These are phyloP conservation scores for Aspergillus amoenus DNA, from an alignment of 2,329 filamentous ascomycete species.

Conservation along the genomic window DNA sequence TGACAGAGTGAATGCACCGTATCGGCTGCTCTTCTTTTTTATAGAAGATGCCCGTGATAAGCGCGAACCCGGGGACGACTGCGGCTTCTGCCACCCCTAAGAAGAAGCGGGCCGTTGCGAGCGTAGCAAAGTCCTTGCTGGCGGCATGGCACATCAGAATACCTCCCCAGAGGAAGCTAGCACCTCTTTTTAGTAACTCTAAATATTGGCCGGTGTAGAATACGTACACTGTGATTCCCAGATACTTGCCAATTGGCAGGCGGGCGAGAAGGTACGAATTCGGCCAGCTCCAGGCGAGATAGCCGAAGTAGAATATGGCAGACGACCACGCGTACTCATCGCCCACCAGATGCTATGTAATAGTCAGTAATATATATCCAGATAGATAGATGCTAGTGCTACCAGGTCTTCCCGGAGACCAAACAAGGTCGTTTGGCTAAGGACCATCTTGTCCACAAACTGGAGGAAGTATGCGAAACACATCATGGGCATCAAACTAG, in stretches of 20 bases:
- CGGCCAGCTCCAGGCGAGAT: slow-evolving; percentile 40
- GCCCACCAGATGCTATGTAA: too few species aligned
- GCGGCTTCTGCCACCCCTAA: slow-evolving; percentile 30
- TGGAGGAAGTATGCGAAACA: too few species aligned
- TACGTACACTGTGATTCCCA: slow-evolving; percentile 28
- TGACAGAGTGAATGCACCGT: slow-evolving; percentile 6
- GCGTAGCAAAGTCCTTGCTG: slow-evolving; percentile 25
- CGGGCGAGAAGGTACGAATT: slow-evolving; percentile 39
- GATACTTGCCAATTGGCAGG: slow-evolving; percentile 28
- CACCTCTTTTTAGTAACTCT: too few species aligned
- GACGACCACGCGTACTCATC: slow-evolving; percentile 31
- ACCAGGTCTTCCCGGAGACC: too few species aligned
- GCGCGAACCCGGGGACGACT: slow-evolving; percentile 34
- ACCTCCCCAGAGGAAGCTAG: slow-evolving; percentile 26
- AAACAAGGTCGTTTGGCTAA: too few species aligned
- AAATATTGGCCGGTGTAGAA: too few species aligned
- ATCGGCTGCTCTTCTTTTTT: slow-evolving; percentile 34
- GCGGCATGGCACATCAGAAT: slow-evolving; percentile 34
- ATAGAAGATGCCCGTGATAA: slow-evolving; percentile 40
- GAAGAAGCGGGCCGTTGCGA: slow-evolving; percentile 44
- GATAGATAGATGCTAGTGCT: too few species aligned
- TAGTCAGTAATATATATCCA: too few species aligned
- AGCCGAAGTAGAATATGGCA: slow-evolving; percentile 37
- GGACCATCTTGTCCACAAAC: too few species aligned
- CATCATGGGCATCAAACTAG: too few species aligned